Conservation (phyloP, 345 rosid species). For the Draba incana region DNA sequence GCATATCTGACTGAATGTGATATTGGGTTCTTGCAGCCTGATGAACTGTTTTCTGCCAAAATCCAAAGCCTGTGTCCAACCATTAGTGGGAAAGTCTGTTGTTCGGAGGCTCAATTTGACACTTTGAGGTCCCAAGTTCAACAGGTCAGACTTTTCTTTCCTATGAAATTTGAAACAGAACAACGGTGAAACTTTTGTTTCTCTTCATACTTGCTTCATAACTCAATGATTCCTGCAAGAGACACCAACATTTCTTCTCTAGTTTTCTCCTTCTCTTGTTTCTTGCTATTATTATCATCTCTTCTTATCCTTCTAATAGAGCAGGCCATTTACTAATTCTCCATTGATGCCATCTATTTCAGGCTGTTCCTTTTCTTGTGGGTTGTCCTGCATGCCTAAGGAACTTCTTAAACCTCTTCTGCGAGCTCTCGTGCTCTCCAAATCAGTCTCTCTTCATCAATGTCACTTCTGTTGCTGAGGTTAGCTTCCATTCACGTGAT, state of each 20-base stretch:
- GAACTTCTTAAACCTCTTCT: constrained; percentile 91
- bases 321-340: constrained; percentile 20
- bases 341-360: constrained; percentile 23
- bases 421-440: constrained; percentile 95
- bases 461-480: constrained; percentile 84
- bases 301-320: constrained; percentile 2
- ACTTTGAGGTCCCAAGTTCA: constrained; percentile 88
- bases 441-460: constrained; percentile 89
- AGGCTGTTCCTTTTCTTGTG: constrained; percentile 95
- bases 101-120: constrained; percentile 88
- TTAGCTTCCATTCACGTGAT: constrained; percentile 40
- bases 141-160: constrained; percentile 56
- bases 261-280: not conserved
- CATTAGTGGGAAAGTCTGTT: constrained; percentile 85
- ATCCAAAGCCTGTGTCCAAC: constrained; percentile 95
- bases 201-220: too few species aligned
- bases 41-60: constrained; percentile 83
- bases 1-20: not conserved
- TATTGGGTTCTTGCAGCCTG: constrained; percentile 65
- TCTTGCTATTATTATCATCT: constrained; percentile 21
- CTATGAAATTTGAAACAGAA: constrained; percentile 14
- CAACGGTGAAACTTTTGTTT: too few species aligned
- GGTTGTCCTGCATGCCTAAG: constrained; percentile 99
- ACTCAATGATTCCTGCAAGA: too few species aligned
- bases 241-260: too few species aligned